Base-by-base conservation (phyloP, 2,329 filamentous ascomycete species). In the Neurospora crassa region DNA sequence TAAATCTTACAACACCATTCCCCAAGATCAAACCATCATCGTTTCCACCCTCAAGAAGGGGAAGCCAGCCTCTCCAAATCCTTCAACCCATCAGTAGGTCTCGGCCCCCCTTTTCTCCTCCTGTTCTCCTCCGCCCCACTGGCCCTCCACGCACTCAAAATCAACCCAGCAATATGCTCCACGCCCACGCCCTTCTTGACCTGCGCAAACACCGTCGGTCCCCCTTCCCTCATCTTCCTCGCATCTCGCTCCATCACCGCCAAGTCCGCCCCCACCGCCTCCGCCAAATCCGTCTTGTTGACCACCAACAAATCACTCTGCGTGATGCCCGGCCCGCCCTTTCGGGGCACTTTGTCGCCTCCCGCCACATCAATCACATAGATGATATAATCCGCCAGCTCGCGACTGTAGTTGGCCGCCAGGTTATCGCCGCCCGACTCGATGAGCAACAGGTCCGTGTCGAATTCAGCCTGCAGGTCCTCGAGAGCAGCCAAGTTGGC, bases 341-440 rank as follows among this genome's bases (percentile, higher is more conserved):
- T 99, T 40, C 96, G 84, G 0, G 96, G 96, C 69, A 99, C 91
- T 87, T 99, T 99, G 82, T 99, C 96, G 14, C 96, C 96, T 29
- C 96, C 96, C 71, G 90, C 92, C 20, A 99, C 96, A 81, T 99
- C 96, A 77, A 99, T 98, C 40, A 99, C 96, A 80, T 99, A 99
- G 82, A 99, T 91, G 82, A 99, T 99, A 80, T 92, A 99, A 81
- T 99, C 96, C 1, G 96, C 96, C 75, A 99, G 85, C 82, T 99
- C 96, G 71, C 96, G 88, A 70, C 89, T 92, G 86, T 99, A 99
- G 84, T 99, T 99, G 4, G 96, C 96, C 0, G 96, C 96, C 0
- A 99, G 88, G 80, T 99, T 99, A 81, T 99, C 96, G 71, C 96
- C 96, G 67, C 96, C 96, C 20, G 90, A 94, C 83, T 99, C 96